phyloP scores from a whole-genome alignment of 108 stramenopile species.

The Discostella stelligeroides region DNA sequence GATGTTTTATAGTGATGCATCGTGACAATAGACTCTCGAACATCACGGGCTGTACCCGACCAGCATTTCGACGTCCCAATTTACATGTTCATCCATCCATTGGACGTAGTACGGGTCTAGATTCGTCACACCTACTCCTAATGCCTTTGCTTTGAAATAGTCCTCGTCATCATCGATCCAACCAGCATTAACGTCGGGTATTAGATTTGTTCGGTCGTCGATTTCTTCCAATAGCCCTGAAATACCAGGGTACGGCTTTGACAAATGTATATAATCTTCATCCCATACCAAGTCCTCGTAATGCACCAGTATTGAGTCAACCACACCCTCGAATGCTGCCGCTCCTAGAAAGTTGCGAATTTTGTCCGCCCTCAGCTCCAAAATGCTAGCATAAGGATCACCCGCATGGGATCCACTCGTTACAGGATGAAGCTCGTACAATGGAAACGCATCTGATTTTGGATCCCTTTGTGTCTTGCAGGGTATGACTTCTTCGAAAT shows the following conservation, averaged over 20 bases:
- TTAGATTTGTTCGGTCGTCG: constrained; percentile 47
- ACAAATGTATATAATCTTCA: constrained; percentile 16
- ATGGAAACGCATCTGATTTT: constrained; percentile 39
- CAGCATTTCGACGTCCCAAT: constrained; percentile 61
- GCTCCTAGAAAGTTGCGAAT: constrained; percentile 49
- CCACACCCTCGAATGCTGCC: constrained; percentile 38
- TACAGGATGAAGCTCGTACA: constrained; percentile 42
- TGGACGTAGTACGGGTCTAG: constrained; percentile 55
- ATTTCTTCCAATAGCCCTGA: constrained; percentile 49
- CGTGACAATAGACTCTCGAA: background rate
- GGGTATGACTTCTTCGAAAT: constrained; percentile 49
- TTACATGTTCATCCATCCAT: constrained; percentile 57
- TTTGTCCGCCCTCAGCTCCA: constrained; percentile 63
- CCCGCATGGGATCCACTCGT: constrained; percentile 9
- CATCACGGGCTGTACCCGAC: constrained; percentile 50
- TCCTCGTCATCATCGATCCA: constrained; percentile 40
- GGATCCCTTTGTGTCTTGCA: constrained; percentile 41
- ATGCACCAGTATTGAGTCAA: constrained; percentile 30
- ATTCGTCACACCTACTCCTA: constrained; percentile 16
- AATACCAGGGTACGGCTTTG: constrained; percentile 41
- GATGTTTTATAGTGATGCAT: no score
- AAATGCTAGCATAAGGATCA: constrained; percentile 28
- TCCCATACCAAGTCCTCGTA: constrained; percentile 58
- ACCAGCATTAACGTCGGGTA: constrained; percentile 40
- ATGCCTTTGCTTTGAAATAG: constrained; percentile 25